These are phyloP conservation scores for Cercospora sp. DNA, from an alignment of 2,329 filamentous ascomycete genomes.

Conservation along the genomic window DNA sequence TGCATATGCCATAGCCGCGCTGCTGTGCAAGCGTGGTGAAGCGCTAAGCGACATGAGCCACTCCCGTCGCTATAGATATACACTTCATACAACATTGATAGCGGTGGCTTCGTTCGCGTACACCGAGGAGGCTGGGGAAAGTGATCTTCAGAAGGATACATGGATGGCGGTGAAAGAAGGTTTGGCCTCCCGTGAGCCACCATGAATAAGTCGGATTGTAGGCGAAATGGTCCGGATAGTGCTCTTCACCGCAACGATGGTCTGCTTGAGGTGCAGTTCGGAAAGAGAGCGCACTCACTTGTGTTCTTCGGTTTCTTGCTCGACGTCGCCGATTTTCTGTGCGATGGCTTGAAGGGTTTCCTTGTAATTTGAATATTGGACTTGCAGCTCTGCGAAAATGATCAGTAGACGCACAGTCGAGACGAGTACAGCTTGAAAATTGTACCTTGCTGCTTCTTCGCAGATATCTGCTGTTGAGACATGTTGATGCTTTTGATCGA, in stretches of 20 bases:
- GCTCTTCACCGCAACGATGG: slow-evolving; percentile 25
- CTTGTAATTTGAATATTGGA: slow-evolving; percentile 75
- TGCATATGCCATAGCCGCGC: slow-evolving; percentile 9
- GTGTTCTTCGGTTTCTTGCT: slow-evolving; percentile 96
- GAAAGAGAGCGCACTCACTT: slow-evolving; percentile 61
- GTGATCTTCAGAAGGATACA: neutral
- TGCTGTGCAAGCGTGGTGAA: neutral
- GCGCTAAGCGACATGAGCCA: neutral
- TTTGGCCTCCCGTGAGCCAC: slow-evolving; percentile 18
- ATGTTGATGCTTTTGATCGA: slow-evolving; percentile 41
- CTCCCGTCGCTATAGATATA: neutral
- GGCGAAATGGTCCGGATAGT: slow-evolving; percentile 27
- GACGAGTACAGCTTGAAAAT: too few relatives aligned
- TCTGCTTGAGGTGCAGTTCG: slow-evolving; percentile 2
- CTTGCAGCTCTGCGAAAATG: slow-evolving; percentile 67
- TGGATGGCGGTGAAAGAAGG: slow-evolving; percentile 41
- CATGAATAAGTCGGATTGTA: slow-evolving; percentile 22
- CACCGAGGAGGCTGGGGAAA: neutral
- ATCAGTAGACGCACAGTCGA: neutral
- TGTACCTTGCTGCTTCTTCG: slow-evolving; percentile 71
- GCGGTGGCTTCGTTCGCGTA: neutral
- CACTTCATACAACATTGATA: neutral
- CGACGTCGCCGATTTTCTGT: slow-evolving; percentile 94
- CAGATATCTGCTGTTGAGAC: slow-evolving; percentile 52
- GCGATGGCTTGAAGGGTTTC: slow-evolving; percentile 84